Evolutionary conservation across 768 basidiomycete species (phyloP).

Genomic region (Boletellus emodensis): DNA sequence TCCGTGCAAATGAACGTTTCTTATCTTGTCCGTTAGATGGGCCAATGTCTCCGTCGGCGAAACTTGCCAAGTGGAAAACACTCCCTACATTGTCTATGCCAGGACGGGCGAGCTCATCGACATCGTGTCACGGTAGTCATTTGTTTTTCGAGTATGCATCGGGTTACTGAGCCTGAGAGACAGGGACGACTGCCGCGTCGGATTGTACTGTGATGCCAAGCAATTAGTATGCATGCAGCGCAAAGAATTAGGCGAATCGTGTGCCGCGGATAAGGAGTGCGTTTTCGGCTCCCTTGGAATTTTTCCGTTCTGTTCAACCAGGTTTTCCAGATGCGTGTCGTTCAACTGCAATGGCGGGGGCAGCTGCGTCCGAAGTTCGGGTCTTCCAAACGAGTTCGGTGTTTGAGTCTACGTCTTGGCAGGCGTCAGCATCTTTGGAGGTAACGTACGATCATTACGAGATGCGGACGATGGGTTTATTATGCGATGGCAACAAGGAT

Average conservation of each 20-base stretch:
- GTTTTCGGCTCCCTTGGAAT: no score
- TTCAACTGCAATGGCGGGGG: constrained; percentile 67
- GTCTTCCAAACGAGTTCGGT: no score
- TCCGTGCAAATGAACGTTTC: background rate
- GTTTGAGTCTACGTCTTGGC: constrained; percentile 71
- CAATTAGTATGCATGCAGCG: no score
- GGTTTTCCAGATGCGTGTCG: constrained; percentile 54
- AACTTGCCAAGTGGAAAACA: constrained; percentile 72
- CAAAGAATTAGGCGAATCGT: no score
- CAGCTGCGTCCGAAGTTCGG: no score
- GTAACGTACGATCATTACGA: constrained; percentile 18
- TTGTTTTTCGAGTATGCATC: background rate
- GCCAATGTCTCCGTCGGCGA: constrained; percentile 69
- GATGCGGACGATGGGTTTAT: background rate
- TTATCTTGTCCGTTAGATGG: constrained; percentile 46
- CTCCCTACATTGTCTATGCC: constrained; percentile 69
- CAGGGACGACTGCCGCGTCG: constrained; percentile 30
- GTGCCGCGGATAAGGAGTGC: no score
- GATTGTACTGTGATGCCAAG: no score
- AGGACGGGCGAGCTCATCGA: constrained; percentile 59
- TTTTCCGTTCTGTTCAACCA: constrained; percentile 12
- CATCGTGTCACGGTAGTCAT: constrained; percentile 69
- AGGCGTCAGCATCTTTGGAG: constrained; percentile 56
- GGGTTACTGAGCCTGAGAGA: background rate
- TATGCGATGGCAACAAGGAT: no score